Evolutionary conservation across 2,329 filamentous ascomycete genomes (phyloP), one percentile per base, ranked within the genome.

Genomic region (Aspergillus cejpii): DNA sequence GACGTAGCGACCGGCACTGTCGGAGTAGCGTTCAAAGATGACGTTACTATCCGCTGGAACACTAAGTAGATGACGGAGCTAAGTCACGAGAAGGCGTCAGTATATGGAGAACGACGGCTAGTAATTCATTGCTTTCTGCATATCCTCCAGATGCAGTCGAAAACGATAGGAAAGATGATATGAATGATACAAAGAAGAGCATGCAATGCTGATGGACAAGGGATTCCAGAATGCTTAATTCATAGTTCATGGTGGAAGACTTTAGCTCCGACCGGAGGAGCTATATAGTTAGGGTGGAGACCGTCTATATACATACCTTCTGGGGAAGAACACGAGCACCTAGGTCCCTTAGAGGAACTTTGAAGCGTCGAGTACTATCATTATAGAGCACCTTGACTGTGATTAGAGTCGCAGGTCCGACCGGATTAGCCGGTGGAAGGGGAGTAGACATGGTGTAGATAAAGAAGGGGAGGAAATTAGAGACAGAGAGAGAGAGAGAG

Each of bases 21-120:
- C 92, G 53, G 92, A 97, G 72, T 89, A 98, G 56, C 92, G 87
- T 74, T 97, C 90, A 60, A 97, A 83, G 59, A 82, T 69, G 63
- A 84, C 77, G 41, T 78, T 69, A 49, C 79, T 74, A 60, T 80
- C 75, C 38, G 75, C 62, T 26, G 80, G 76, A 55, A 94, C 80
- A 49, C 74, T 69, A 41, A 94, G 80, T 43, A 84, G 71, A 51
- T 72, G 69, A 54, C 85, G 85, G 56, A 94, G 77, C 87, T 91
- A 67, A 46, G 43, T 51, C 50, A 55, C 38, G 42, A 53, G 41
- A 41, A 45, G 40, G 43, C 21, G 44, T 66, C 45, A 64, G 59
- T 49, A 48, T 14, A 27, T 39, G 24, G 29, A 19, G 15, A 19
- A 44, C 6, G 26, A 4, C 14, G 11, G 34, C 17, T 14, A 10